phyloP scores from a whole-genome alignment of 2,329 filamentous ascomycete genomes.

The Botrytis tulipae region DNA sequence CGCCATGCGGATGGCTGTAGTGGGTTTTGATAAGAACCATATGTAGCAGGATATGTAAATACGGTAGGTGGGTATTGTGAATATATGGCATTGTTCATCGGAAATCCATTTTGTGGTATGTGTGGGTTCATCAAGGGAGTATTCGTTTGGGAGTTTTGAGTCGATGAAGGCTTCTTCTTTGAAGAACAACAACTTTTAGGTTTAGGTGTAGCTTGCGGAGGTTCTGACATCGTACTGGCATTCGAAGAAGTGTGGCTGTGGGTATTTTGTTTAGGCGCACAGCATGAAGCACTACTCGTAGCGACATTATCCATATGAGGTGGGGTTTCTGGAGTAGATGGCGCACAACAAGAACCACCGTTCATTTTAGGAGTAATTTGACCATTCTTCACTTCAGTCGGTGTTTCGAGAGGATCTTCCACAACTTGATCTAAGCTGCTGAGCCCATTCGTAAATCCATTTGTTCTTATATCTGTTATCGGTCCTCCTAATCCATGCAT shows the following conservation, averaged over 20 bases:
- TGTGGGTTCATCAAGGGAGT: constrained; percentile 24
- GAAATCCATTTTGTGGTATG: constrained; percentile 35
- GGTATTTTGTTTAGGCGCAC: constrained; percentile 29
- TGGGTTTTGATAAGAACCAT: constrained; percentile 55
- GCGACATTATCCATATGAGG: constrained; percentile 1
- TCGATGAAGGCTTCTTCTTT: constrained; percentile 27
- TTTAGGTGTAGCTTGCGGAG: constrained; percentile 21
- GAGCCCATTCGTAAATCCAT: constrained; percentile 26
- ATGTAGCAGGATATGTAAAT: constrained; percentile 54
- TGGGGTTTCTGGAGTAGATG: constrained; percentile 17
- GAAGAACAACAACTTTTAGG: constrained; percentile 43
- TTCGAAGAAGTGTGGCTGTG: constrained; percentile 31
- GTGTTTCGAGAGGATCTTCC: constrained; percentile 31
- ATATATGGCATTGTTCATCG: constrained; percentile 28
- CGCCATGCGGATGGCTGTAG: constrained; percentile 55
- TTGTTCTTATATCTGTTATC: constrained; percentile 18
- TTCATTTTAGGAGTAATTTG: constrained; percentile 24
- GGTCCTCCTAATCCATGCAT: constrained; percentile 19
- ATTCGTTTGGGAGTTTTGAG: constrained; percentile 26
- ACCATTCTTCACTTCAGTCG: constrained; percentile 23
- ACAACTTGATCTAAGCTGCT: constrained; percentile 29
- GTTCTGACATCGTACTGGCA: constrained; percentile 29
- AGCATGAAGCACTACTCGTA: constrained; percentile 27
- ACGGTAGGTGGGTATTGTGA: constrained; percentile 41
- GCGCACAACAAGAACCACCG: constrained; percentile 22